Evolutionary conservation across 345 rosid genomes (phyloP).

Genomic region (Citrus maxima): DNA sequence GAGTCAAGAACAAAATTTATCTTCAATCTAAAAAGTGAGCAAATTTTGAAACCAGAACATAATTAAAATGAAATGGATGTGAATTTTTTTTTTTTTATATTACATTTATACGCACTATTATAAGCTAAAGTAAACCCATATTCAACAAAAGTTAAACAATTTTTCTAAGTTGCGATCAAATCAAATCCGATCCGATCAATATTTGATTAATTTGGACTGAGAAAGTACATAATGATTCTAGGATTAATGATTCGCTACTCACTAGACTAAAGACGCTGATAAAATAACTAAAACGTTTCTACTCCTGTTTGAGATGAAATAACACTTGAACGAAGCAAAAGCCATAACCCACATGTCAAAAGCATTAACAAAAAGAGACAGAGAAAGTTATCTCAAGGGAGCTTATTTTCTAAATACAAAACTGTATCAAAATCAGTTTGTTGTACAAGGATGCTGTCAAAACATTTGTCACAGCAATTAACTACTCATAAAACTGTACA

Average conservation of each 20-base stretch:
- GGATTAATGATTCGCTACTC: too few relatives aligned
- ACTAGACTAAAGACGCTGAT: too few relatives aligned
- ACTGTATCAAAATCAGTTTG: neutral
- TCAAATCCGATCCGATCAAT: too few relatives aligned
- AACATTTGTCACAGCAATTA: neutral
- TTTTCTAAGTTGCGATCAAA: neutral
- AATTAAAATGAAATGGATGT: too few relatives aligned
- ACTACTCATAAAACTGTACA: neutral
- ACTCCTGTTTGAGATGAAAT: neutral
- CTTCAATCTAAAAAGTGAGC: too few relatives aligned
- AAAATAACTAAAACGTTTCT: neutral
- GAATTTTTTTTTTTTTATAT: too few relatives aligned
- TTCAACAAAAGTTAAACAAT: too few relatives aligned
- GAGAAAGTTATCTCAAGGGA: neutral
- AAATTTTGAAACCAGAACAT: too few relatives aligned
- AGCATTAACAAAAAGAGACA: neutral
- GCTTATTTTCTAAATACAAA: neutral
- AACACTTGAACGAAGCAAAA: too few relatives aligned
- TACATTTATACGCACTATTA: too few relatives aligned
- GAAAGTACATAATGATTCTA: neutral
- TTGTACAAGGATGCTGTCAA: neutral
- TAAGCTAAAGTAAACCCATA: too few relatives aligned
- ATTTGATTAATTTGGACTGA: neutral
- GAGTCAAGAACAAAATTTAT: too few relatives aligned
- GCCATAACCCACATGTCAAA: neutral